A percentile compares a stretch with the other conserved stretches of the same genome.
phyloP scores from a whole-genome alignment of 139 green algal genomes.

The Auxenochlorella pyrenoidosa region DNA sequence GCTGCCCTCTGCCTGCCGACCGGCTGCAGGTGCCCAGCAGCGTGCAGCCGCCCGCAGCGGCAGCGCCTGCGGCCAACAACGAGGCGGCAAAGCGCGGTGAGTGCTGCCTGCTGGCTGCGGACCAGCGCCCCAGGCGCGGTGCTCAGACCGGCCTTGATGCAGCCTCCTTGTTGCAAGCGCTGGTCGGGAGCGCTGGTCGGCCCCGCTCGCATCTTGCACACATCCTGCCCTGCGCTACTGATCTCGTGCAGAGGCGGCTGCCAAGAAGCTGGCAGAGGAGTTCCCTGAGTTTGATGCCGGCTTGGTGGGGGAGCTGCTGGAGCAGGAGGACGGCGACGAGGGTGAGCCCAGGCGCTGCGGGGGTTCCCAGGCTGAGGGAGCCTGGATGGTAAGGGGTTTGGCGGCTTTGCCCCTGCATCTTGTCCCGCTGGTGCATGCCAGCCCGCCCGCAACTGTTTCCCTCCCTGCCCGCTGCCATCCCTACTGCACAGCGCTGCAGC shows the following conservation, averaged over 20 bases:
- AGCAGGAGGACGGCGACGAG: conserved; percentile 76
- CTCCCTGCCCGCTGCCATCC: not conserved
- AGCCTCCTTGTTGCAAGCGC: not conserved
- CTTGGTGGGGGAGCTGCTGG: conserved; percentile 71
- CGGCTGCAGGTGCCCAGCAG: conserved; percentile 13
- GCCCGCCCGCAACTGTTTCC: not conserved
- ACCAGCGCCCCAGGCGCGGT: not conserved
- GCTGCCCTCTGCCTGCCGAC: not conserved
- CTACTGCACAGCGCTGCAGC: not conserved
- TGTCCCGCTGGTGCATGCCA: not conserved
- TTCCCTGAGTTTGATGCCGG: conserved; percentile 71
- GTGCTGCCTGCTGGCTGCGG: not conserved
- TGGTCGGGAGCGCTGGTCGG: too few relatives aligned
- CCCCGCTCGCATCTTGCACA: too few relatives aligned
- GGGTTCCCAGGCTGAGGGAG: not conserved
- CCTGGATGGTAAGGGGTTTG: too few relatives aligned
- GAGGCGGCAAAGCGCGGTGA: conserved; percentile 35
- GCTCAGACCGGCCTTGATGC: not conserved
- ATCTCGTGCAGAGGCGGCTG: not conserved
- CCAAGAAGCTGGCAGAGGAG: conserved; percentile 33
- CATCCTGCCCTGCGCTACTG: not conserved
- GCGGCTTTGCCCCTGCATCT: not conserved
- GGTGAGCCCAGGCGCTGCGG: conserved; percentile 2
- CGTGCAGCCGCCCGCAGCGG: not conserved
- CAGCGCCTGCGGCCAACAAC: not conserved